Evolutionary conservation across 1,284 basidiomycete species (phyloP), one percentile per base, ranked within the genome.

Genomic region (Takashimella tepidaria): DNA sequence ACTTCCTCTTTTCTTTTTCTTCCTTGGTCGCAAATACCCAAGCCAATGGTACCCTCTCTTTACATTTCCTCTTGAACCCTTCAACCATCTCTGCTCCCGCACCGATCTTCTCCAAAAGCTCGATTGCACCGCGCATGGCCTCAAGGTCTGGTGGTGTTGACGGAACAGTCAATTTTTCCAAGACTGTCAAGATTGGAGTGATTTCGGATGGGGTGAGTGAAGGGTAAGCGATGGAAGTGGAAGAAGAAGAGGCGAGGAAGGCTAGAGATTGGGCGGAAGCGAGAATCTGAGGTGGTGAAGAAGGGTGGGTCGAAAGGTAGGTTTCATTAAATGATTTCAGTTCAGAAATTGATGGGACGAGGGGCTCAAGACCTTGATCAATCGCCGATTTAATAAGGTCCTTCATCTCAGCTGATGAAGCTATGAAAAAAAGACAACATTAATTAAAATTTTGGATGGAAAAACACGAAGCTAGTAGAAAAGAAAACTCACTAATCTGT

Each of bases 301-400:
- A 63, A 1, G 70, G 77, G 69, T 92, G 87, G 13, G 89, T 78
- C 61, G 62, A 20, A 12, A 68, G 56, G 47, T 85, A 89, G 57
- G 87, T 83, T 8, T 85, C 82, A 65, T 88, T 91, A 74, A 82
- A 86, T 0, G 79, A 80, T 41, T 86, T 84, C 8, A 84, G 65
- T 0, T 84, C 79, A 1, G 85, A 60, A 26, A 82, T 81, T 0
- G 74, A 73, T 0, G 88, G 83, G 3, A 88, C 66, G 31, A 91
- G 66, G 26, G 76, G 73, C 0, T 78, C 53, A 16, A 87, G 60
- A 0, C 79, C 70, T 22, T 64, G 51, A 11, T 63, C 55, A 37
- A 78, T 64, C n/a, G 66, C 61, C 1, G 60, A 45, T 26, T 60
- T 59, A 10, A 69, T 74, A 3, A 80, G 73, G 0, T 79, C 74